Conservation (phyloP, 2,329 filamentous ascomycete species). For the Colletotrichum liaoningense region DNA sequence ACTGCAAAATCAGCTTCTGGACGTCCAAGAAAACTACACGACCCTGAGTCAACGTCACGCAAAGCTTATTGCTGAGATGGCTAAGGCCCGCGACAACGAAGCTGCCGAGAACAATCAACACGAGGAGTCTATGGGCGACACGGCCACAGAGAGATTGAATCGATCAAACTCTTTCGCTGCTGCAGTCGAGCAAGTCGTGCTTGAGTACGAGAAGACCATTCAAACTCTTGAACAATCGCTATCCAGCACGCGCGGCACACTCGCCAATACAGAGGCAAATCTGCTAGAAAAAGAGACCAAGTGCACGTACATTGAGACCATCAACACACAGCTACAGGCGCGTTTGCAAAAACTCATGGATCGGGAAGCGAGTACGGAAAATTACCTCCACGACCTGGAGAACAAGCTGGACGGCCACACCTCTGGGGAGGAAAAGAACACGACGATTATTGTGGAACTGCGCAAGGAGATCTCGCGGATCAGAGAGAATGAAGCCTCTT, state of each 20-base stretch:
- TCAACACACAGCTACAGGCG: constrained; percentile 88
- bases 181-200: constrained; percentile 93
- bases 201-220: constrained; percentile 99
- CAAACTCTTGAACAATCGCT: constrained; percentile 92
- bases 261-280: constrained; percentile 86
- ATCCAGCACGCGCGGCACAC: constrained; percentile 84
- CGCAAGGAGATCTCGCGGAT: constrained; percentile 91
- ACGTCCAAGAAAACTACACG: constrained; percentile 94
- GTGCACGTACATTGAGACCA: constrained; percentile 91
- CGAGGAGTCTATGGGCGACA: constrained; percentile 77
- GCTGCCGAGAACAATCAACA: constrained; percentile 67
- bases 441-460: constrained; percentile 84
- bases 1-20: constrained; percentile 91
- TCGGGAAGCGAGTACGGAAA: constrained; percentile 90
- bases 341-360: constrained; percentile 94
- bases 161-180: constrained; percentile 96
- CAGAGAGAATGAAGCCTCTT: constrained; percentile 88
- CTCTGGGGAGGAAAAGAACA: constrained; percentile 92
- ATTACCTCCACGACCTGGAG: constrained; percentile 92
- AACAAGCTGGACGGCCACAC: constrained; percentile 89
- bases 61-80: constrained; percentile 94
- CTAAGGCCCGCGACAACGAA: constrained; percentile 82
- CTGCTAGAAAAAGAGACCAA: constrained; percentile 94
- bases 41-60: constrained; percentile 92
- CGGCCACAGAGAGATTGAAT: constrained; percentile 87